A percentile compares a stretch with the other conserved stretches of the same genome.
phyloP scores from a whole-genome alignment of 2,329 filamentous ascomycete genomes.

The Alternaria angustiovoidea region DNA sequence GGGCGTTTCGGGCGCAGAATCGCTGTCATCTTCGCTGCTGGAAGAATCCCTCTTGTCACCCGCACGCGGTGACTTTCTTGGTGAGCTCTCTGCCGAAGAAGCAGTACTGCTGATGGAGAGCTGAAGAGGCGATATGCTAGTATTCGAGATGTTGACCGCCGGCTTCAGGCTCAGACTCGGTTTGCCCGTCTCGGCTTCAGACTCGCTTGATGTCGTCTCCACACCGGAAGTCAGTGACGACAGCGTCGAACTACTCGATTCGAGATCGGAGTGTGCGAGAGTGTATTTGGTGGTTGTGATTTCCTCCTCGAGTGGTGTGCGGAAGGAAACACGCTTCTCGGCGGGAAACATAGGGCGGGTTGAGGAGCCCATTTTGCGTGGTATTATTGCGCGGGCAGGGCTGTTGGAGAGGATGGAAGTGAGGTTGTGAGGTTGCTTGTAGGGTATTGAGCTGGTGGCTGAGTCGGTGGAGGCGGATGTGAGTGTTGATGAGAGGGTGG shows the following conservation, averaged over 20 bases:
- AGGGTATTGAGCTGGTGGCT: conserved; percentile 50
- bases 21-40: conserved; percentile 56
- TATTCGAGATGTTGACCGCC: conserved; percentile 21
- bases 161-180: conserved; percentile 20
- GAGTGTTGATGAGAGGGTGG: conserved; percentile 36
- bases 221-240: conserved; percentile 30
- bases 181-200: conserved; percentile 20
- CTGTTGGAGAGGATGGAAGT: conserved; percentile 58
- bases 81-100: conserved; percentile 36
- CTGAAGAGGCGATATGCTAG: conserved; percentile 23
- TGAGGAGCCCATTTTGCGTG: conserved; percentile 53
- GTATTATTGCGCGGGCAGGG: conserved; percentile 48
- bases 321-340: conserved; percentile 66
- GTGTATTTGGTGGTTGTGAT: conserved; percentile 65
- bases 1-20: conserved; percentile 61
- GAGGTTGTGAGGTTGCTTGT: conserved; percentile 57
- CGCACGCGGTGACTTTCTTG: conserved; percentile 36
- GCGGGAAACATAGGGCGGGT: conserved; percentile 60
- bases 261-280: conserved; percentile 64
- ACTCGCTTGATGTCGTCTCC: conserved; percentile 10
- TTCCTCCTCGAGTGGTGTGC: conserved; percentile 64
- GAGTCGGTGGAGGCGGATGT: conserved; percentile 51
- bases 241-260: conserved; percentile 50
- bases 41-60: conserved; percentile 56
- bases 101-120: conserved; percentile 19